Evolutionary conservation across 2,329 filamentous ascomycete genomes (phyloP), one percentile per base, ranked within the genome.

Genomic region (Kalmusia sp.): DNA sequence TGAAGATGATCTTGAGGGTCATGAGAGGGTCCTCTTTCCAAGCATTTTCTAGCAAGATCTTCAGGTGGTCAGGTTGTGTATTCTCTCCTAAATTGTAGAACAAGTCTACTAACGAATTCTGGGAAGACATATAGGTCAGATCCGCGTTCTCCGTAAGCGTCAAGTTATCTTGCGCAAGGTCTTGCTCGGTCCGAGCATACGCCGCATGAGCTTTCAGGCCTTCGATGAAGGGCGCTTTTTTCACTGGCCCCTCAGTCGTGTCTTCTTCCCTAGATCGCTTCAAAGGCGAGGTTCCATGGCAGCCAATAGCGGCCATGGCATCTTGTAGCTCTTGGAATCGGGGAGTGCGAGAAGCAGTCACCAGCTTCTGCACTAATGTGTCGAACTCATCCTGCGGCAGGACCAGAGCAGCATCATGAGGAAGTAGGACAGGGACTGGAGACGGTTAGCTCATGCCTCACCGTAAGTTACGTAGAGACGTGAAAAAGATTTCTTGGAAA

Each of bases 1-100:
- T 84, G 76, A 84, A 87, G 58, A 87, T 82, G 60, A 87, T 78
- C 63, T 84, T 84, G 25, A 87, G 75, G 0, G 84, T 84, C 11
- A 75, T 65, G 2, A 79, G 61, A 0, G 80, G 56, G 53, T 86
- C 80, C 1, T 71, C 64, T 1, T 65, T 60, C 84, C 84, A 87
- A 1, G 84, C 79, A 2, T 67, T 54, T 2, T 78, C 64, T 25
- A 87, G 77, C 1, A 81, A 63, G 11, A 74, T 61, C 4, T 67
- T 60, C 1, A 86, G 64, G 1, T 72, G 62, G 0, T 68, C 62
- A 0, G 72, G 70, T 0, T 72, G 68, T 11, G 79, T 58, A 12
- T 70, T 67, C 0, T 79, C 75, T 48, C 80, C 77, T 0, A 86
- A 73, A 53, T 84, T 80, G 28, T 73, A 72, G 68, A 86, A 86